A percentile compares a stretch with the other conserved stretches of the same genome.
Conservation (phyloP, 2,329 filamentous ascomycete species). For the Atkinsonella texensis region DNA sequence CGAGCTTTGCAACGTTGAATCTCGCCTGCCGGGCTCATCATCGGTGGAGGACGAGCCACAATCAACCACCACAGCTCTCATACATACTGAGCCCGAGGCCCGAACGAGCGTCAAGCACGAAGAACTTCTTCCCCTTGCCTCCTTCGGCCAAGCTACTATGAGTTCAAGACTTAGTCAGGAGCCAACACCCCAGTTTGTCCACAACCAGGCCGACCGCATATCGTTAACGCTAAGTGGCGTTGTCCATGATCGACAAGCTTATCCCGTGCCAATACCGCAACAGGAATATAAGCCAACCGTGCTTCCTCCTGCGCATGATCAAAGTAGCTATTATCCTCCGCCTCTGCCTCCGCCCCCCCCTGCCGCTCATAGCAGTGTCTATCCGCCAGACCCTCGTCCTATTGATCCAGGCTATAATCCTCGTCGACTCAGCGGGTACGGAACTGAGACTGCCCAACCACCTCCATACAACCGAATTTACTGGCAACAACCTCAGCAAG, state of each 20-base stretch:
- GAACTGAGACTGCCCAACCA: slow-evolving; percentile 12
- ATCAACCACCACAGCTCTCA: not conserved
- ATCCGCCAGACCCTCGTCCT: slow-evolving; percentile 18
- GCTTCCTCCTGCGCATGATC: slow-evolving; percentile 11
- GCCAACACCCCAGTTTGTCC: slow-evolving; percentile 12
- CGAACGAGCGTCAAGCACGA: slow-evolving; percentile 13
- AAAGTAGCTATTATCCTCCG: slow-evolving; percentile 16
- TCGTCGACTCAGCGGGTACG: slow-evolving; percentile 21
- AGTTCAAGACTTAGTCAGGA: slow-evolving; percentile 16
- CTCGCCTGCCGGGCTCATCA: slow-evolving; percentile 12
- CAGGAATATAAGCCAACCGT: slow-evolving; percentile 10
- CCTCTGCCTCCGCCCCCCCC: slow-evolving; percentile 4
- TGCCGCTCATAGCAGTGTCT: slow-evolving; percentile 13
- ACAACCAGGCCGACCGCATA: slow-evolving; percentile 9
- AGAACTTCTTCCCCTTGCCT: slow-evolving; percentile 13
- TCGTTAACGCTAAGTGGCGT: slow-evolving; percentile 13
- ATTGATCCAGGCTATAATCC: slow-evolving; percentile 20
- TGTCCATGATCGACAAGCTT: slow-evolving; percentile 11
- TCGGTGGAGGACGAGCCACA: slow-evolving; percentile 4
- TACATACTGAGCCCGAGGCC: slow-evolving; percentile 2
- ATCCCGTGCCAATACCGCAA: slow-evolving; percentile 4
- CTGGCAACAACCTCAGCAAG: slow-evolving; percentile 20
- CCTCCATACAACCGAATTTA: slow-evolving; percentile 18
- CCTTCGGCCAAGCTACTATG: slow-evolving; percentile 12
- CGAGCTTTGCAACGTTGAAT: slow-evolving; percentile 22